Evolutionary conservation across 805 yeast genomes (phyloP), one percentile per base, ranked within the genome.

Genomic region (Candida stauntonica): DNA sequence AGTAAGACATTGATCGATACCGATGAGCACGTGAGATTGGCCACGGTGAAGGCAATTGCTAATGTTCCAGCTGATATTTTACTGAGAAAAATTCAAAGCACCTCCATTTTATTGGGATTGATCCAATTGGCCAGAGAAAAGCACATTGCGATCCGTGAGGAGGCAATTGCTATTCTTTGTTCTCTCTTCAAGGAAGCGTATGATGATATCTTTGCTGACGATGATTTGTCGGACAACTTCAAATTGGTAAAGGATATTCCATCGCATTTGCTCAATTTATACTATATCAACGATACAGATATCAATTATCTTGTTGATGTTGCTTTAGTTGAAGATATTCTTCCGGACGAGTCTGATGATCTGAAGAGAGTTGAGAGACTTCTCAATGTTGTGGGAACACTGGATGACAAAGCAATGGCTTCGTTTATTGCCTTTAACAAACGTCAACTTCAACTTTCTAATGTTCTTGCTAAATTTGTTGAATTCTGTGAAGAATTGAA

Each of bases 41-140:
- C 70, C 1, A 76, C 93, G 0, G 77, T 86, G 41, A 56, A 60
- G 31, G 67, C 78, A 0, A 55, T 85, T 13, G 59, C 70, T 7
- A 53, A 64, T 20, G 57, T 85, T 2, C 68, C 77, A 0, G 60
- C 74, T 7, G 57, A 63, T 6, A 50, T 65, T 1, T 67, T 86
- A 36, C 61, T 79, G 36, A 57, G 60, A 13, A 74, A 68, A 33
- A 54, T 83, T 9, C 68, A 72, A 31, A 70, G 64, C 35, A 60
- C 63, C 17, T 53, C 71, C 0, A 66, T 81, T 1, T 66, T 82
- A 58, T 59, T 56, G 17, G 75, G 81, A 0, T 60, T 88, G 17
- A 61, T 74, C 3, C 83, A 78, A 43, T 62, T 89, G 28, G 68
- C 81, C 3, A 71, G 95, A 54, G 96, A 88, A 51, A 83, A 75